Evolutionary conservation across 2,329 filamentous ascomycete genomes (phyloP).

Genomic region (Fusarium keratoplasticum): DNA sequence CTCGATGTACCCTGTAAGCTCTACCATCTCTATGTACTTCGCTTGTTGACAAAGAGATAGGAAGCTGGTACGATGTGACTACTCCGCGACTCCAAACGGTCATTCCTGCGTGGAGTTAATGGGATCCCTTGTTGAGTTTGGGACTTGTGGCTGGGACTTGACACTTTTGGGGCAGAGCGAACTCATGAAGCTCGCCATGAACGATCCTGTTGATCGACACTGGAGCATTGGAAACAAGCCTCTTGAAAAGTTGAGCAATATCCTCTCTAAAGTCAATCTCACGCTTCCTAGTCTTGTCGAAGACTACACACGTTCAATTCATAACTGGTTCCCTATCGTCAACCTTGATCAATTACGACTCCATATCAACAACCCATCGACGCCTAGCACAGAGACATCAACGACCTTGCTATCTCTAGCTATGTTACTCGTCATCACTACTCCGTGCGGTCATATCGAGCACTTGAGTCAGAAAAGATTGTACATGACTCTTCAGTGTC

Average conservation of each 20-base stretch:
- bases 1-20: not conserved
- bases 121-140: not conserved
- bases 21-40: not conserved
- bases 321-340: constrained; percentile 1
- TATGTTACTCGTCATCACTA: not conserved
- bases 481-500: not conserved
- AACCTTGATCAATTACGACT: not conserved
- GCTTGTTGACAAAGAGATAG: not conserved
- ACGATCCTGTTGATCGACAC: not conserved
- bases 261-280: not conserved
- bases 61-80: not conserved
- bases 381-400: not conserved
- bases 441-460: not conserved
- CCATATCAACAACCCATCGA: too few species aligned
- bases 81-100: not conserved
- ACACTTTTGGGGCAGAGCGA: not conserved
- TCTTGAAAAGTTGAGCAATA: not conserved
- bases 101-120: not conserved
- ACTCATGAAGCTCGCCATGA: not conserved
- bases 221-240: not conserved
- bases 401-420: not conserved
- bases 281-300: not conserved
- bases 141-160: not conserved
- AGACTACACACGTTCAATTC: not conserved
- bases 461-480: not conserved